Conservation (phyloP, 129 eudicot genomes). For the Pseudognaphalium luteoalbum region DNA sequence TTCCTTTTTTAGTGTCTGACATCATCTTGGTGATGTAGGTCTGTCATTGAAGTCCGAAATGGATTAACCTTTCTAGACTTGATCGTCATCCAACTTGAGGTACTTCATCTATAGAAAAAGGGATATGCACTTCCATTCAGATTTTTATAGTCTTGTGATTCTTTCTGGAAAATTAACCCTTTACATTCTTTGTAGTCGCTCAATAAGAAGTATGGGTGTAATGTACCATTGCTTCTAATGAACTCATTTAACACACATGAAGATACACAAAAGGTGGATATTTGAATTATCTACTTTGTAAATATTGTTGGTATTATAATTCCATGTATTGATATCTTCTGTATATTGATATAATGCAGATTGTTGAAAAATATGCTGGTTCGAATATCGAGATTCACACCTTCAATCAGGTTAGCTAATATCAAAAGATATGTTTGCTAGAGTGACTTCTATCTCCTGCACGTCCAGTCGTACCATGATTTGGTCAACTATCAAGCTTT, state of each 20-base stretch:
- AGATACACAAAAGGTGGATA: conserved; percentile 83
- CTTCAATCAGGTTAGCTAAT: conserved; percentile 75
- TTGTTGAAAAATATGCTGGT: conserved; percentile 78
- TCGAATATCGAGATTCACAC: conserved; percentile 87
- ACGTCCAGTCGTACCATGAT: neutral
- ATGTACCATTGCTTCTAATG: conserved; percentile 89
- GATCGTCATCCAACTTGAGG: conserved; percentile 96
- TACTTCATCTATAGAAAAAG: conserved; percentile 28
- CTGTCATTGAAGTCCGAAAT: conserved; percentile 96
- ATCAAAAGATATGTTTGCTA: neutral
- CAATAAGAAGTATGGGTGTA: conserved; percentile 88
- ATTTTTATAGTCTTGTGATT: conserved; percentile 2
- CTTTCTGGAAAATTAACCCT: conserved; percentile 23
- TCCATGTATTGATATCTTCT: conserved; percentile 1
- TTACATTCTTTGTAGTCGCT: conserved; percentile 53
- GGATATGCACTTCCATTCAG: neutral
- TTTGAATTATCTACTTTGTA: neutral
- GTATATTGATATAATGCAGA: conserved; percentile 40
- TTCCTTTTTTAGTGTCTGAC: conserved; percentile 3
- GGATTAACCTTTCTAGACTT: conserved; percentile 91
- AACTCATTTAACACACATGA: conserved; percentile 99
- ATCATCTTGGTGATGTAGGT: conserved; percentile 53
- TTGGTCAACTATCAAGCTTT: neutral
- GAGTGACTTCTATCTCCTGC: neutral
- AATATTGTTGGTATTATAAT: neutral